Evolutionary conservation across 1,139 yeast species (phyloP).

Genomic region (Pichia sp.): DNA sequence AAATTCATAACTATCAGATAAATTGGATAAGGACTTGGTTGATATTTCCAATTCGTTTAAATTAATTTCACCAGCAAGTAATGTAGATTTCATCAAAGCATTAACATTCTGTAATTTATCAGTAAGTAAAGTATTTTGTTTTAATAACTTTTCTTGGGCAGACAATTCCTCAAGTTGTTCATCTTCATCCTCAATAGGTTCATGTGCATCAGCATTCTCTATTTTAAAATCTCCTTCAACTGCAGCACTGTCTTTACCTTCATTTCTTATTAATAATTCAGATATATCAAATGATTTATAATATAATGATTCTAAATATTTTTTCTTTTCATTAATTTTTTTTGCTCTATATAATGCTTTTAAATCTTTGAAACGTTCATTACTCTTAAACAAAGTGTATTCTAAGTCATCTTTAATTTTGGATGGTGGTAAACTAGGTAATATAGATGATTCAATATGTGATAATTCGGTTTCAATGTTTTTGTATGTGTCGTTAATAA

Average conservation of each 20-base stretch:
- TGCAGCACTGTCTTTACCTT: constrained; percentile 5
- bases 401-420: constrained; percentile 5
- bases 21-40: constrained; percentile 42
- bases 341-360: constrained; percentile 24
- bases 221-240: constrained; percentile 1
- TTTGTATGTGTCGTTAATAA: constrained; percentile 5
- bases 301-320: constrained; percentile 14
- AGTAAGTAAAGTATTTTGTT: constrained; percentile 26
- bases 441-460: constrained; percentile 3
- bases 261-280: constrained; percentile 1
- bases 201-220: not conserved
- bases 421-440: constrained; percentile 6
- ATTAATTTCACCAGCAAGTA: constrained; percentile 52
- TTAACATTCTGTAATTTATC: constrained; percentile 27
- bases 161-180: constrained; percentile 20
- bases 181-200: constrained; percentile 21
- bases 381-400: constrained; percentile 15
- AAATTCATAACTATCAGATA: constrained; percentile 47
- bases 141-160: constrained; percentile 24
- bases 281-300: constrained; percentile 12
- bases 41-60: constrained; percentile 57
- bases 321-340: constrained; percentile 21
- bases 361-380: constrained; percentile 23
- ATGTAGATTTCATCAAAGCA: constrained; percentile 26
- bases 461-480: constrained; percentile 11